Conservation (phyloP, 1,284 basidiomycete genomes). For the Laetiporus sulphureus region DNA sequence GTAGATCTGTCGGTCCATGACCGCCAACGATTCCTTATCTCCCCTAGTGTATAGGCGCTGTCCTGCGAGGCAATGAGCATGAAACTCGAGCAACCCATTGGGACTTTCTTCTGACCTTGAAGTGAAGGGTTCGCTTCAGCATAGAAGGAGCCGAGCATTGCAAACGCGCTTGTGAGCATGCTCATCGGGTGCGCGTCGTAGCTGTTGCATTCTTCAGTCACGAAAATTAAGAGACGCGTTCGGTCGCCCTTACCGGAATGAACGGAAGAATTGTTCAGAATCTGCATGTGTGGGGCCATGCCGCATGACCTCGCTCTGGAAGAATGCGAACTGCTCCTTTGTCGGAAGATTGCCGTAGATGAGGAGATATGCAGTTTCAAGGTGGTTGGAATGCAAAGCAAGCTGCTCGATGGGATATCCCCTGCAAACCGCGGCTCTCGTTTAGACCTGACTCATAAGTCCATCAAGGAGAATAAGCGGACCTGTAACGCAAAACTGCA, state of each 20-base stretch:
- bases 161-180: slow-evolving; percentile 79
- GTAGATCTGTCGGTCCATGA: slow-evolving; percentile 89
- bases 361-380: slow-evolving; percentile 81
- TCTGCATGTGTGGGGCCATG: slow-evolving; percentile 76
- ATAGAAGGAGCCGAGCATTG: slow-evolving; percentile 83
- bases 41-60: slow-evolving; percentile 74
- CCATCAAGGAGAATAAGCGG: slow-evolving; percentile 1
- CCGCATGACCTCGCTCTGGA: slow-evolving; percentile 70
- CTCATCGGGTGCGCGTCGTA: slow-evolving; percentile 89
- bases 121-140: slow-evolving; percentile 75
- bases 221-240: neutral
- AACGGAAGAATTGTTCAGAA: slow-evolving; percentile 72
- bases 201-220: slow-evolving; percentile 28
- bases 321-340: slow-evolving; percentile 51
- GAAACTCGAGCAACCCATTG: too few species aligned
- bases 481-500: slow-evolving; percentile 70
- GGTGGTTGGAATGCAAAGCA: slow-evolving; percentile 68
- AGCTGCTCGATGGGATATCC: slow-evolving; percentile 93
- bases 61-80: slow-evolving; percentile 34
- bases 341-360: slow-evolving; percentile 81
- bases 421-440: too few species aligned
- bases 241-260: slow-evolving; percentile 50
- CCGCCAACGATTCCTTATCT: slow-evolving; percentile 55
- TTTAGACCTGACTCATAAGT: too few species aligned
- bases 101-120: slow-evolving; percentile 40